Evolutionary conservation across 2,329 filamentous ascomycete species (phyloP), one percentile per base, ranked within the genome.

Genomic region (Dichotomopilus funicola): DNA sequence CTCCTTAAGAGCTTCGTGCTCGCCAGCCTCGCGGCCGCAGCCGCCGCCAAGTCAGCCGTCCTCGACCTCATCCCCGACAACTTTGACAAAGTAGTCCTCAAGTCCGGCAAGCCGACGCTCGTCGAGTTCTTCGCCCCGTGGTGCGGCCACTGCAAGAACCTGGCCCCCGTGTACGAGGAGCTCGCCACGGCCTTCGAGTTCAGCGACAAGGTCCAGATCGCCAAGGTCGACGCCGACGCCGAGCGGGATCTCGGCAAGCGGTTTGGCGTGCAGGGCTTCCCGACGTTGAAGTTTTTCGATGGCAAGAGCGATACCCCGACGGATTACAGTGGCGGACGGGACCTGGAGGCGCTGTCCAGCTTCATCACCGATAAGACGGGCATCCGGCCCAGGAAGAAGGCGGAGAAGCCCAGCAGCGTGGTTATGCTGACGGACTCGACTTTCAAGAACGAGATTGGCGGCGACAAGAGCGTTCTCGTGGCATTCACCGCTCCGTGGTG

Each of bases 401-500:
- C 80, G 64, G 83, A 83, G 70, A 74, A 85, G 65, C 83, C 87
- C 13, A 95, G 88, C 72, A 75, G 83, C 58, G 87, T 99, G 8
- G 80, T 85, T 66, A 86, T 89, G 75, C 79, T 99, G 71, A 91
- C 81, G 50, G 91, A 97, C 67, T 72, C 79, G 64, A 83, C 82
- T 57, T 97, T 97, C 75, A 82, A 85, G 72, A 76, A 85, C 69
- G 77, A 81, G 57, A 78, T 96, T 75, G 92, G 92, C 61, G 79
- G 84, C 51, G 89, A 95, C 61, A 91, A 95, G 81, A 80, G 95
- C 72, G 89, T 95, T 19, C 73, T 99, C 54, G 91, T 99, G 70
- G 91, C 95, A 46, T 99, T 99, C 73, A 99, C 95, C 64, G 92
- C 94, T 52, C 91, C 94, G 52, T 97, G 92, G 94, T 99, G 94